These are phyloP conservation scores for Suillus spraguei DNA, from an alignment of 768 basidiomycete species.

Conservation along the genomic window DNA sequence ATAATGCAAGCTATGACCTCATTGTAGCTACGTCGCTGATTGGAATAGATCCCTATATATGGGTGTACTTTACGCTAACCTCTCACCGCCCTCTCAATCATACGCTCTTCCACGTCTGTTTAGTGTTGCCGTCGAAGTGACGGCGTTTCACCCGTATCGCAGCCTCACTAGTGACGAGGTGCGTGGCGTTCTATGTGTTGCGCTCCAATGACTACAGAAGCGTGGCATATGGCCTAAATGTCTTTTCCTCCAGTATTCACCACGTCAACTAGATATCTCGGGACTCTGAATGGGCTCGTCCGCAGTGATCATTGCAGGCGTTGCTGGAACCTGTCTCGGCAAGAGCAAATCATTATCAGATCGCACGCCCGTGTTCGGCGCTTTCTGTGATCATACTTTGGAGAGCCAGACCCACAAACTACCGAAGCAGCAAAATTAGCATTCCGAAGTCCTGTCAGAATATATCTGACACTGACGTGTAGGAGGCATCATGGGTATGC, in stretches of 20 bases:
- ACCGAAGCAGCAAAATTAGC: constrained; percentile 87
- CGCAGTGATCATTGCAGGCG: constrained; percentile 96
- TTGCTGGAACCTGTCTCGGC: constrained; percentile 85
- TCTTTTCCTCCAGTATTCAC: constrained; percentile 79
- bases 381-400: constrained; percentile 96
- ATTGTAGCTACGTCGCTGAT: too few species aligned
- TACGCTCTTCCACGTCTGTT: too few species aligned
- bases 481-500: too few species aligned
- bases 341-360: constrained; percentile 82
- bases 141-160: constrained; percentile 94
- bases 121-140: too few species aligned
- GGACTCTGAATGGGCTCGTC: constrained; percentile 85
- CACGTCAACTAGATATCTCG: constrained; percentile 91
- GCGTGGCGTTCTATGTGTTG: constrained; percentile 95
- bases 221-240: constrained; percentile 14
- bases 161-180: constrained; percentile 80
- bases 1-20: too few species aligned
- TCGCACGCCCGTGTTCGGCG: constrained; percentile 98
- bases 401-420: constrained; percentile 82
- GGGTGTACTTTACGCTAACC: too few species aligned
- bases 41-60: too few species aligned
- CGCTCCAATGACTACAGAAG: constrained; percentile 78
- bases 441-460: constrained; percentile 93
- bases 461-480: too few species aligned
- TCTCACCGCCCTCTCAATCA: too few species aligned